Base-by-base conservation (phyloP, 768 basidiomycete genomes). In the Udeniomyces megalosporus region DNA sequence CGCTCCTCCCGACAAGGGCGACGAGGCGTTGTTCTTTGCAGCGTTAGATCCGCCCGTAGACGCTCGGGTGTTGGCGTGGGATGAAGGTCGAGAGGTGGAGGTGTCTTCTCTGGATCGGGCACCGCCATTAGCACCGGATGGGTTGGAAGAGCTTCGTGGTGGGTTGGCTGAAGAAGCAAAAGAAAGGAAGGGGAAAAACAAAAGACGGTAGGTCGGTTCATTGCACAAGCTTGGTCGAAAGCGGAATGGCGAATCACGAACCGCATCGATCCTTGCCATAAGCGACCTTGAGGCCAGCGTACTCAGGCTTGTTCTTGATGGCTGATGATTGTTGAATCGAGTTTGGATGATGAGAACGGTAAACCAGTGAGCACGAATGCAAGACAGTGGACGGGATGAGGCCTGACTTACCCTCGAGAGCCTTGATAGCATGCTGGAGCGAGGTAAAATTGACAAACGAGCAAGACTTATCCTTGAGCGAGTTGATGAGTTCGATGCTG, bases 211-310 rank as follows among this genome's bases (percentile, higher is more conserved):
- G 29, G 51, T 52, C 51, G 22, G 51, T 31, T 52, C 10, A 42
- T 17, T 42, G 17, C 7, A 24, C 24, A 24, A 22, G 28, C 11
- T n/a, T n/a, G 28, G 38, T 11, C 14, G 29, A 35, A 17, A 28
- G 14, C 28, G 56, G 15, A 47, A 15, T 4, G 38, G 20, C 5
- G 31, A 35, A 44, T 10, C 1, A 32, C 29, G 8, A 20, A 58
- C 29, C 92, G 73, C 91, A 96, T 38, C 91, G 81, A 70, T 95
- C 91, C 72, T 95, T 96, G 64, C 92, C 91, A 74, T 92, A 91
- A 17, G 90, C 85, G 62, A 99, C 87, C 45, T 89, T 84, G 67
- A 96, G 76, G 72, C 84, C 84, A 20, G 81, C 78, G 71, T 97
- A 97, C 71, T 96, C 92, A 1, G 88, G 81, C 71, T 89, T 87